Conservation (phyloP, 176 grass and related monocot genomes). For the Typha latifolia region DNA sequence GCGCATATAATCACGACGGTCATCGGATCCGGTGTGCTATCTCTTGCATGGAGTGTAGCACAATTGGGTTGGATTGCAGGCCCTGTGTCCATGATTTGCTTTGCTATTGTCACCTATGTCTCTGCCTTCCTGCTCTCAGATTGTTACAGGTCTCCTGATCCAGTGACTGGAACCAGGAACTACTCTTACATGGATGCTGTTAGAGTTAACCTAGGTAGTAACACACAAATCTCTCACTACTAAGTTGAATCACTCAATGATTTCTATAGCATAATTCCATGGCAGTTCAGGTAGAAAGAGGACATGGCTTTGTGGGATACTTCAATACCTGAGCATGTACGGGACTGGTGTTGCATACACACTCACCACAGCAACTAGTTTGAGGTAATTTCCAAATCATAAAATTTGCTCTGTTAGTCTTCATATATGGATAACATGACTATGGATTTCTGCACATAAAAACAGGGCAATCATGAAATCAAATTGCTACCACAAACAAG, state of each 20-base stretch:
- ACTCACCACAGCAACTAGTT: slow-evolving; percentile 51
- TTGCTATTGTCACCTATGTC: slow-evolving; percentile 54
- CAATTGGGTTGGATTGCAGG: slow-evolving; percentile 52
- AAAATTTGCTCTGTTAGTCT: neutral
- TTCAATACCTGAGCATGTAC: slow-evolving; percentile 48
- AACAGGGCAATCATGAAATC: slow-evolving; percentile 57
- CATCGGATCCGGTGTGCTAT: slow-evolving; percentile 50
- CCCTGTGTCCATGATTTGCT: slow-evolving; percentile 39
- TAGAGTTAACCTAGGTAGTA: slow-evolving; percentile 31
- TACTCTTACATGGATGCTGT: slow-evolving; percentile 60
- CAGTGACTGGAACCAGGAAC: slow-evolving; percentile 45
- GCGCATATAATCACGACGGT: slow-evolving; percentile 64
- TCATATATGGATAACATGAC: neutral
- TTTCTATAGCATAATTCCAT: neutral
- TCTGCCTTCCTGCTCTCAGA: slow-evolving; percentile 41
- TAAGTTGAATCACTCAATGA: neutral
- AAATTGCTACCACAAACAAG: slow-evolving; percentile 54
- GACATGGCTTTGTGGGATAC: slow-evolving; percentile 52
- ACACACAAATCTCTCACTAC: too few species aligned
- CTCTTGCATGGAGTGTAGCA: slow-evolving; percentile 56
- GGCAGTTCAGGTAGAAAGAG: slow-evolving; percentile 48
- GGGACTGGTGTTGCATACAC: slow-evolving; percentile 47
- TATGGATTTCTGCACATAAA: neutral
- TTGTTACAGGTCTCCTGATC: slow-evolving; percentile 47
- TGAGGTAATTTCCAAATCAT: slow-evolving; percentile 29